Base-by-base conservation (phyloP, 352 stramenopile genomes). In the Globisporangium orthogonon region DNA sequence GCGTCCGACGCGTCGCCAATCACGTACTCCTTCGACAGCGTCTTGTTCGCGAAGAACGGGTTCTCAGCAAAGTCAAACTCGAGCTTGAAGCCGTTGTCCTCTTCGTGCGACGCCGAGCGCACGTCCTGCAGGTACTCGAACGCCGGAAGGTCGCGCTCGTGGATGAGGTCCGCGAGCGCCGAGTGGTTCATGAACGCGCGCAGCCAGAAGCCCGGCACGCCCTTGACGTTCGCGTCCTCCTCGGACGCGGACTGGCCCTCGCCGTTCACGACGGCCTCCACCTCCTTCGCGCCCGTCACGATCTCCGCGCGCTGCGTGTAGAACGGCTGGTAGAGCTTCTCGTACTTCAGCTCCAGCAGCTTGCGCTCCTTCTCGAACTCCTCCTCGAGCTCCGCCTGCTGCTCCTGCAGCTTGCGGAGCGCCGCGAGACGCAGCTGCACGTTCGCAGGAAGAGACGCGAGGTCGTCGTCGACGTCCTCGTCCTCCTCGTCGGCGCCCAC, bases 291-390 rank as follows among this genome's bases (percentile, higher is more conserved):
- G 40, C 84, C 84, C 54, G 78, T 80, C 18, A 94, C 82, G 52
- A 91, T 89, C 56, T 82, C 68, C 14, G 82, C 79, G 35, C 84
- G 84, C 58, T 91, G 70, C 28, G 56, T 43, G 71, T 91, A 94
- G 56, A 94, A 81, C 15, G 81, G 84, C 70, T 91, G 79, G 68
- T 94, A 94, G 13, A 91, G 72, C 68, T 90, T 91, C 67, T 94
- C 82, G 61, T 94, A 94, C 70, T 94, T 94, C 52, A 94, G 80
- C 68, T 94, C 82, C 17, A 94, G 69, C 47, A 65, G 52, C 65
- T 87, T 87, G 57, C 82, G 84, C 64, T 94, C 82, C 69, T 90
- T 91, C 68, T 94, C 82, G 49, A 94, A 94, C 66, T 89, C 63
- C 60, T 89, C 82, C 55, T 94, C 82, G 39, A 94, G 63, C 57